Evolutionary conservation across 495 filamentous ascomycete species (phyloP).

Genomic region (Tetracladium marchalianum): DNA sequence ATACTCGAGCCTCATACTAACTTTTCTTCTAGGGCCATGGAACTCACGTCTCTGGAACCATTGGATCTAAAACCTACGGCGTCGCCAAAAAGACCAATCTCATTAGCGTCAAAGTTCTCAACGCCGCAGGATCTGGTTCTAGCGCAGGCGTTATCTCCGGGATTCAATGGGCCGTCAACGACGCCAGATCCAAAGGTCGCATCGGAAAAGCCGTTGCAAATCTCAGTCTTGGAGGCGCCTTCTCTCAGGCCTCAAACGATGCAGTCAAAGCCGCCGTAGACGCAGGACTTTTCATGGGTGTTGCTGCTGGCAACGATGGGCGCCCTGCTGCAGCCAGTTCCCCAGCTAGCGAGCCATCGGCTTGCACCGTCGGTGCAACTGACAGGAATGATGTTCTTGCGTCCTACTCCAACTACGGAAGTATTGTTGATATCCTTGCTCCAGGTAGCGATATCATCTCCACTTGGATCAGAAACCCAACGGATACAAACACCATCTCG

Average conservation of each 20-base stretch:
- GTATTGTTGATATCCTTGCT: conserved; percentile 41
- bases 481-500: conserved; percentile 36
- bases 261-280: conserved; percentile 36
- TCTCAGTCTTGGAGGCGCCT: conserved; percentile 44
- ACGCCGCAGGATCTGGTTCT: conserved; percentile 36
- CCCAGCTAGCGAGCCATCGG: conserved; percentile 45
- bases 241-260: conserved; percentile 39
- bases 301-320: conserved; percentile 44
- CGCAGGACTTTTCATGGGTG: conserved; percentile 40
- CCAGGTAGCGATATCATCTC: conserved; percentile 38
- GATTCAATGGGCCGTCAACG: conserved; percentile 31
- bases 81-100: conserved; percentile 52
- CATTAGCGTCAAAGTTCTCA: conserved; percentile 56
- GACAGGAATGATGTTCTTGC: conserved; percentile 35
- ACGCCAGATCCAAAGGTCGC: conserved; percentile 20
- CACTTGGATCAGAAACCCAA: conserved; percentile 37
- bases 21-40: conserved; percentile 41
- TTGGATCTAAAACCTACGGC: conserved; percentile 48
- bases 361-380: conserved; percentile 48
- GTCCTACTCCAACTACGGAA: conserved; percentile 50
- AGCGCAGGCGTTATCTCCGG: conserved; percentile 44
- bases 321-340: conserved; percentile 31
- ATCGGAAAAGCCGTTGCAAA: conserved; percentile 34
- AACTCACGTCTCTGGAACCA: conserved; percentile 55
- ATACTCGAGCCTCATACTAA: no score